Base-by-base conservation (phyloP, 345 rosid genomes). In the Excoecaria agallocha region DNA sequence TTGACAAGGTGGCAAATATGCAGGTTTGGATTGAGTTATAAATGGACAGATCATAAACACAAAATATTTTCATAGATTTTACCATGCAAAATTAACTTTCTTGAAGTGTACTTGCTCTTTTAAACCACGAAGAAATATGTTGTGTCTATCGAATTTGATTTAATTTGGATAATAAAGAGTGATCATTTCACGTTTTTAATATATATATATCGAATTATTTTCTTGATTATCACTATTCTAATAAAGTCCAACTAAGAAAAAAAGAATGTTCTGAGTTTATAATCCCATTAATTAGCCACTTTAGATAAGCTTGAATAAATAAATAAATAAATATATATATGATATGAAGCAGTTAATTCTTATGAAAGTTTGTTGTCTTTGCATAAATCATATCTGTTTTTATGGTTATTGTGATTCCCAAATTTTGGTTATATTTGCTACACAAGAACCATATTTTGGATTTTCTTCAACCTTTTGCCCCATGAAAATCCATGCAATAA, bases 351-450 rank as follows among this genome's bases (percentile, higher is more conserved):
- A 48, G 57, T 50, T 49, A 68, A 22, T 68, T 41, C 48, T 55
- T 39, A 70, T 43, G 63, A 15, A 41, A 38, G 2, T 46, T 48
- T n/a, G 20, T 50, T 73, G 76, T 64, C 37, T 51, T n/a, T 62
- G 2, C 20, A 25, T 58, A 12, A 70, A 0, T 20, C 51, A 12
- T 55, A 54, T 9, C 52, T 60, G 10, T 30, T 59, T 43, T 59
- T 73, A 59, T 12, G 12, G 10, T 61, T 61, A 45, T 72, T 61
- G 76, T 62, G 59, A 62, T 72, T 73, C 62, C 46, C 75, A 61
- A 61, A 62, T 13, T 13, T 37, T 43, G 7, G 6, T 24, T 57
- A 11, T 25, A 17, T 61, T 48, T 48, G 55, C 17, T 30, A 38
- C 69, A 37, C 56, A 62, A 56, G 62, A 35, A 61, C 37, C 41